Conservation (phyloP, 2,329 filamentous ascomycete genomes). For the Aspergillaceae sp. region DNA sequence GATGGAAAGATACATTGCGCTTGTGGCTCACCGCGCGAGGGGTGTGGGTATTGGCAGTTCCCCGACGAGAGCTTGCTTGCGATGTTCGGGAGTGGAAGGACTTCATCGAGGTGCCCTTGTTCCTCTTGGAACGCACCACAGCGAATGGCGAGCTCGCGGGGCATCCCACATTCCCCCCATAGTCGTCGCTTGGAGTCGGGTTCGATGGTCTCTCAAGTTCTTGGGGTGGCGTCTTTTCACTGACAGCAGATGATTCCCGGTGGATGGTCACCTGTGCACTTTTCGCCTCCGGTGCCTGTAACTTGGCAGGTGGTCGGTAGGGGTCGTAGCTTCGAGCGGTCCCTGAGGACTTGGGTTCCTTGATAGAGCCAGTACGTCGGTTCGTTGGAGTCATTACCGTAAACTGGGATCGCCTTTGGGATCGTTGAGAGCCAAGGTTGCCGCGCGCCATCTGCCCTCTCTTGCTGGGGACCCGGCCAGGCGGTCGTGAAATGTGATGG, state of each 20-base stretch:
- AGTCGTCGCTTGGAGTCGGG: background rate
- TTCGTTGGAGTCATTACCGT: conserved; percentile 50
- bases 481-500: conserved; percentile 57
- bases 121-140: conserved; percentile 23
- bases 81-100: conserved; percentile 41
- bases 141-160: conserved; percentile 22
- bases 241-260: conserved; percentile 30
- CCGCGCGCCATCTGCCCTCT: conserved; percentile 21
- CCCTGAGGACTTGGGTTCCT: conserved; percentile 36
- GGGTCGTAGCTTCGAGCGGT: conserved; percentile 69
- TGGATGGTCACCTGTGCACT: conserved; percentile 63
- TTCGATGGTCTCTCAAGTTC: background rate
- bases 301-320: conserved; percentile 60
- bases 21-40: conserved; percentile 46
- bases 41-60: conserved; percentile 24
- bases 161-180: background rate
- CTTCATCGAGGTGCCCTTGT: conserved; percentile 25
- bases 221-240: conserved; percentile 3
- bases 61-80: conserved; percentile 39
- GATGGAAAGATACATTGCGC: conserved; percentile 56
- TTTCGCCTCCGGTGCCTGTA: conserved; percentile 40
- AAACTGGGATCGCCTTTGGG: conserved; percentile 45
- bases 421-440: conserved; percentile 27
- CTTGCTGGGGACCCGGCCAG: conserved; percentile 24
- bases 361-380: conserved; percentile 41